Conservation (phyloP, 495 filamentous ascomycete genomes). For the Penicillium macrosclerotiorum region DNA sequence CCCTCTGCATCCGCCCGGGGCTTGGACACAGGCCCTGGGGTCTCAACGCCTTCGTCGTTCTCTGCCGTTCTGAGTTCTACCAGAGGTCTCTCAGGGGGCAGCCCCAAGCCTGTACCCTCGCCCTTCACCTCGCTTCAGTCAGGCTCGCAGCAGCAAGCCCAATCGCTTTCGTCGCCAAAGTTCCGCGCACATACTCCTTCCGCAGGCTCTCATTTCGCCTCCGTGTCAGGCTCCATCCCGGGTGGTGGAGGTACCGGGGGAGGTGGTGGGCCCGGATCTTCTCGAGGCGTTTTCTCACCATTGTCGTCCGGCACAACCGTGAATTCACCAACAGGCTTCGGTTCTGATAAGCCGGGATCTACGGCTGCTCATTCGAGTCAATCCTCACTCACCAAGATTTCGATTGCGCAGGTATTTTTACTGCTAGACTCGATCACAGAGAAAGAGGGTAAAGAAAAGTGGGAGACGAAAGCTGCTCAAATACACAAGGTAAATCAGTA, state of each 20-base stretch:
- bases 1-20: constrained; percentile 48
- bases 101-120: constrained; percentile 51
- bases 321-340: constrained; percentile 58
- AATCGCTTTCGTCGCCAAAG: constrained; percentile 58
- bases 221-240: constrained; percentile 52
- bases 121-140: constrained; percentile 55
- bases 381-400: constrained; percentile 72
- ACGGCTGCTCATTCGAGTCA: constrained; percentile 44
- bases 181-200: constrained; percentile 61
- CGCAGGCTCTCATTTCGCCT: constrained; percentile 57
- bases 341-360: constrained; percentile 51
- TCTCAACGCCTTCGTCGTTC: constrained; percentile 53
- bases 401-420: constrained; percentile 90
- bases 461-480: constrained; percentile 87
- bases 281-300: constrained; percentile 62
- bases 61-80: constrained; percentile 56
- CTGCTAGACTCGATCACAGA: constrained; percentile 92
- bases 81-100: constrained; percentile 44
- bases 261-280: constrained; percentile 53
- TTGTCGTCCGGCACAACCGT: constrained; percentile 59
- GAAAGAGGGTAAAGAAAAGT: constrained; percentile 85
- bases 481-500: constrained; percentile 74
- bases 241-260: constrained; percentile 61
- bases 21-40: constrained; percentile 41
- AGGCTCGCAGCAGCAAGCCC: constrained; percentile 58